A percentile compares a stretch with the other conserved stretches of the same genome.
phyloP scores from a whole-genome alignment of 345 rosid genomes.

The Lepidium didymum region DNA sequence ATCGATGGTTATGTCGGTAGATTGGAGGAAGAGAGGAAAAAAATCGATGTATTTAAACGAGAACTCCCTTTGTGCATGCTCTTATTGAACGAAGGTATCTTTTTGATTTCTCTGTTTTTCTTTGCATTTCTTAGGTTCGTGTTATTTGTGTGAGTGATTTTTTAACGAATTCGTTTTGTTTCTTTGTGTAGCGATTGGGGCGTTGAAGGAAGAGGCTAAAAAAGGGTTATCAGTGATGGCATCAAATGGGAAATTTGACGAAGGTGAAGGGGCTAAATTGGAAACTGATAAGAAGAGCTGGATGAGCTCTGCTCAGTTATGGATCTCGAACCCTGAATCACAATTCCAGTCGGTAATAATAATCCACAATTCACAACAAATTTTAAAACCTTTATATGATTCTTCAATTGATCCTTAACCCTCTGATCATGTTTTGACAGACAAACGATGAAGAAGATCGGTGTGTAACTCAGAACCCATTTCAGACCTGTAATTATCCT shows the following conservation, averaged over 20 bases:
- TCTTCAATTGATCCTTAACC: neutral
- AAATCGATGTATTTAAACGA: constrained; percentile 66
- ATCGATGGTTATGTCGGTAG: constrained; percentile 42
- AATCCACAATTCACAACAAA: neutral
- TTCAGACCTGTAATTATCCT: constrained; percentile 26
- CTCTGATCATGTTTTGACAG: constrained; percentile 28
- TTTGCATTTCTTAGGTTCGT: neutral
- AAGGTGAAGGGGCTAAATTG: constrained; percentile 18
- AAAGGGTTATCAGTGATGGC: constrained; percentile 24
- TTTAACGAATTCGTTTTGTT: neutral
- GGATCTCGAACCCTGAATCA: constrained; percentile 41
- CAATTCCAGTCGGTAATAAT: constrained; percentile 35
- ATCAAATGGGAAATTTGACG: constrained; percentile 28
- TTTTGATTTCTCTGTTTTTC: neutral
- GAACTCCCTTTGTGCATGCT: constrained; percentile 80
- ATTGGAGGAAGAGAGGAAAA: constrained; percentile 61
- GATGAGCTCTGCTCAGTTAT: constrained; percentile 68
- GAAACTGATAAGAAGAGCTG: constrained; percentile 46
- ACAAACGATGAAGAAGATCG: constrained; percentile 38
- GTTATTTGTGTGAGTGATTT: neutral
- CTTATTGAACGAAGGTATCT: constrained; percentile 53
- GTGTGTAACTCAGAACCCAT: constrained; percentile 32
- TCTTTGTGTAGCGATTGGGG: constrained; percentile 41
- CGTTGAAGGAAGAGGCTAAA: constrained; percentile 45
- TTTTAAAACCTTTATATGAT: neutral